Conservation (phyloP, 306 rosid species). For the Betula pendula region DNA sequence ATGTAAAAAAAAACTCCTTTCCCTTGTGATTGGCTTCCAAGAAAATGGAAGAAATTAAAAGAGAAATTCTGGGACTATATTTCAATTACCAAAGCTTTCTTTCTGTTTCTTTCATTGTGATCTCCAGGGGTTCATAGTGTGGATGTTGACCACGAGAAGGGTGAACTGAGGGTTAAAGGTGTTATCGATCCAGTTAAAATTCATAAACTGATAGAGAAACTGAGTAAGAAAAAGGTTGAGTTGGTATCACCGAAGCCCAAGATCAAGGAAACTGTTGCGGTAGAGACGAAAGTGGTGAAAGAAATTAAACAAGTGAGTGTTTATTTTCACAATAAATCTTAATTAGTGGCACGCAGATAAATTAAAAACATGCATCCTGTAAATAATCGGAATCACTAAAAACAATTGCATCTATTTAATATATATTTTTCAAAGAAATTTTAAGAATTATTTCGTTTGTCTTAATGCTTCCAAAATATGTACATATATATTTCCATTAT, state of each 20-base stretch:
- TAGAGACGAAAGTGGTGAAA: constrained; percentile 38
- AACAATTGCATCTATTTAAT: neutral
- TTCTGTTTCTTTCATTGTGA: neutral
- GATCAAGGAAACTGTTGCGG: constrained; percentile 36
- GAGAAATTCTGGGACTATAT: neutral
- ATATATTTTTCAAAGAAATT: neutral
- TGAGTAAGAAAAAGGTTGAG: constrained; percentile 62
- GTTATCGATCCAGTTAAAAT: constrained; percentile 59
- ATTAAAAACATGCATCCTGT: too few species aligned
- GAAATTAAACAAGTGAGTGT: constrained; percentile 54
- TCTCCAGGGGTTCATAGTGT: constrained; percentile 63
- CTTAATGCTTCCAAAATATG: too few species aligned
- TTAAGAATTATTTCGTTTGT: too few species aligned
- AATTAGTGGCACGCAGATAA: too few species aligned
- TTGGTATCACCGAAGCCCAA: constrained; percentile 72
- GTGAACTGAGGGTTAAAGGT: constrained; percentile 70
- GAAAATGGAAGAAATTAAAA: neutral
- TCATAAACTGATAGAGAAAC: constrained; percentile 53
- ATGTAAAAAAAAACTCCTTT: too few species aligned
- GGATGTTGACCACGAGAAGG: constrained; percentile 61
- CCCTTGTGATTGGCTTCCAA: neutral
- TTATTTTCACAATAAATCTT: neutral
- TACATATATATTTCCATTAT: too few species aligned
- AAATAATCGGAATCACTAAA: neutral
- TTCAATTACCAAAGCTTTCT: too few species aligned